Evolutionary conservation across 495 filamentous ascomycete genomes (phyloP).

Genomic region (Oleoguttula mirabilis): DNA sequence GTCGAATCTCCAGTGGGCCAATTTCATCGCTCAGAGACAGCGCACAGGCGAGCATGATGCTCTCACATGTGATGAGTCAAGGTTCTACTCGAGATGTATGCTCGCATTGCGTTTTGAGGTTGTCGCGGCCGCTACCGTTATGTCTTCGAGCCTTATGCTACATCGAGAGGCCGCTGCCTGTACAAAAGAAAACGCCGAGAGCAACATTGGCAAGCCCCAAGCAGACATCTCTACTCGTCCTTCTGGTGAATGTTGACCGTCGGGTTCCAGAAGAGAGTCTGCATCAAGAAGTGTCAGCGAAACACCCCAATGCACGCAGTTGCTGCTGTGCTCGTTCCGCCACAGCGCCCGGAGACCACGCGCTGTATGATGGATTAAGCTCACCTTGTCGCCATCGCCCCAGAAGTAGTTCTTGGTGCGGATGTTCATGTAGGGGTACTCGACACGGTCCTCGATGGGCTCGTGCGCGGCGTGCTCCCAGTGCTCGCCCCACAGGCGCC

Average conservation of each 20-base stretch:
- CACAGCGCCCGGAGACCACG: not conserved
- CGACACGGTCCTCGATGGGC: constrained; percentile 70
- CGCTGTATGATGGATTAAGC: constrained; percentile 19
- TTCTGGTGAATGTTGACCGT: constrained; percentile 93
- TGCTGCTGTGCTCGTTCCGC: too few species aligned
- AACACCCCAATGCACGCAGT: not conserved
- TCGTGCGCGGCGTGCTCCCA: constrained; percentile 89
- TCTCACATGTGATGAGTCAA: too few species aligned
- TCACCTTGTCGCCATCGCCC: constrained; percentile 86
- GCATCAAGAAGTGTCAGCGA: not conserved
- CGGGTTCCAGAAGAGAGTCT: constrained; percentile 63
- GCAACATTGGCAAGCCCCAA: too few species aligned
- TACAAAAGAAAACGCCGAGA: too few species aligned
- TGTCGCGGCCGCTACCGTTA: too few species aligned
- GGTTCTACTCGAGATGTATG: too few species aligned
- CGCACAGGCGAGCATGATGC: too few species aligned
- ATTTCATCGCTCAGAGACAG: too few species aligned
- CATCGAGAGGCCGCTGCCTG: too few species aligned
- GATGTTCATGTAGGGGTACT: constrained; percentile 94
- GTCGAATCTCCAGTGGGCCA: too few species aligned
- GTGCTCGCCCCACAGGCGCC: constrained; percentile 82
- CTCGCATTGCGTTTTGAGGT: too few species aligned
- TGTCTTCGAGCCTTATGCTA: too few species aligned
- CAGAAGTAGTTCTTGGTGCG: constrained; percentile 79
- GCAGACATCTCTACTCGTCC: constrained; percentile 64